These are phyloP conservation scores for Trypanosoma congolense DNA, from an alignment of 208 protist species.

Conservation along the genomic window DNA sequence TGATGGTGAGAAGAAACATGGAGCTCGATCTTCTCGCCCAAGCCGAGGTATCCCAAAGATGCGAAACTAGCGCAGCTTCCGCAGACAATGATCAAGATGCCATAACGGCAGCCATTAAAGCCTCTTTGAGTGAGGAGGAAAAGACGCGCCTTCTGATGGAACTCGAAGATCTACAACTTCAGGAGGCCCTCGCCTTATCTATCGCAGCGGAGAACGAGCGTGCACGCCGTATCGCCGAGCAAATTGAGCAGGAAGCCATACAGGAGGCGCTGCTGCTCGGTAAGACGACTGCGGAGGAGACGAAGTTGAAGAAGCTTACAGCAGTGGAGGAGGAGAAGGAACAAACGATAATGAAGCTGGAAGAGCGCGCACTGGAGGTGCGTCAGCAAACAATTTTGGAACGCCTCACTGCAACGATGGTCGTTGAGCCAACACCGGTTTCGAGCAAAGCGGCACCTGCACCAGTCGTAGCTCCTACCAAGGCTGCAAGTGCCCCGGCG, in stretches of 20 bases:
- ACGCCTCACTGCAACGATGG: slow-evolving; percentile 24
- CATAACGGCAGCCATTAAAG: slow-evolving; percentile 61
- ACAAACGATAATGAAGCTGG: slow-evolving; percentile 43
- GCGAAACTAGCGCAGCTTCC: slow-evolving; percentile 5
- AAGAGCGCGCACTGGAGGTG: slow-evolving; percentile 35
- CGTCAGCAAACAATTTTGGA: slow-evolving; percentile 37
- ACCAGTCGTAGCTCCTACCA: slow-evolving; percentile 3
- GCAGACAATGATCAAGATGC: slow-evolving; percentile 61
- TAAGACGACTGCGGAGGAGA: slow-evolving; percentile 17
- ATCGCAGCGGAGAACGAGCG: slow-evolving; percentile 46
- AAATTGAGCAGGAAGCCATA: slow-evolving; percentile 25
- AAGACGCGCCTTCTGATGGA: slow-evolving; percentile 29
- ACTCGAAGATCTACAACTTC: slow-evolving; percentile 69
- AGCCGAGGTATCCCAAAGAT: slow-evolving; percentile 24
- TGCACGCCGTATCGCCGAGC: slow-evolving; percentile 7
- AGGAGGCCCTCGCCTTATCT: slow-evolving; percentile 53
- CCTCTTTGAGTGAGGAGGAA: slow-evolving; percentile 53
- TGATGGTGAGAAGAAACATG: slow-evolving; percentile 91
- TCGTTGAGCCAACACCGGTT: background rate
- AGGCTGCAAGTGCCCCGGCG: background rate
- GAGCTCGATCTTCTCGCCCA: slow-evolving; percentile 84
- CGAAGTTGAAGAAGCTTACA: slow-evolving; percentile 29
- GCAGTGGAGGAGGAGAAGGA: slow-evolving; percentile 47
- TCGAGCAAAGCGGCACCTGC: background rate
- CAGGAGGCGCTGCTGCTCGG: slow-evolving; percentile 9